Base-by-base conservation (phyloP, 495 filamentous ascomycete species). In the Penicillium paxilli region DNA sequence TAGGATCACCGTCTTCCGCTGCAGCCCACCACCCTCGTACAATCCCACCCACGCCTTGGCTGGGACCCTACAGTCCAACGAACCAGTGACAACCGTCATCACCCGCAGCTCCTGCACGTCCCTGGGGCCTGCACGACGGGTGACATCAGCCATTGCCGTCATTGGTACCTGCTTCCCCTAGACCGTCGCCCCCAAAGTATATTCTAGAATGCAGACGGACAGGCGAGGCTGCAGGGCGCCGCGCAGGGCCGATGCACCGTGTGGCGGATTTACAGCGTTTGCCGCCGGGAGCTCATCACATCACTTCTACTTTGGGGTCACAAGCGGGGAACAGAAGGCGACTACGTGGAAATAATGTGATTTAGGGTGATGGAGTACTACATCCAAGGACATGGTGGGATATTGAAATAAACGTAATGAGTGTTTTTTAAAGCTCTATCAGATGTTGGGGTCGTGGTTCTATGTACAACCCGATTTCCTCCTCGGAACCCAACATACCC, bases 61-160 rank as follows among this genome's bases (percentile, higher is more conserved):
- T 33, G 19, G n/a, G 46, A 30, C 44, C 26, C 12, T 53, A 16
- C n/a, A 33, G 30, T 12, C 26, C 28, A 21, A 37, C 33, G 45
- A 49, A 22, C 55, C 55, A 58, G 49, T 58, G 12, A 22, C 38
- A 32, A 41, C 33, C 26, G 38, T 28, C 40, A 49, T 58, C 50
- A 58, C 55, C 50, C 52, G 55, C 55, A 50, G 40, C 40, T 1
- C 17, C 40, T 42, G 40, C 40, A 42, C 35, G 35, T 38, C 35
- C 35, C 35, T 38, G 32, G 47, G 44, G 5, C 20, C 19, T 52
- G 55, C 55, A 58, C 25, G 49, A 32, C 14, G 25, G 23, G 51
- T 62, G 59, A 62, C 59, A 59, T 62, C 59, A 62, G 51, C 30
- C 12, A 37, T 28, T 41, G 48, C 32, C 45, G 40, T 23, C 22